Evolutionary conservation across 1,284 basidiomycete species (phyloP), one percentile per base, ranked within the genome.

Genomic region (Erythrobasidium hasegawianum): DNA sequence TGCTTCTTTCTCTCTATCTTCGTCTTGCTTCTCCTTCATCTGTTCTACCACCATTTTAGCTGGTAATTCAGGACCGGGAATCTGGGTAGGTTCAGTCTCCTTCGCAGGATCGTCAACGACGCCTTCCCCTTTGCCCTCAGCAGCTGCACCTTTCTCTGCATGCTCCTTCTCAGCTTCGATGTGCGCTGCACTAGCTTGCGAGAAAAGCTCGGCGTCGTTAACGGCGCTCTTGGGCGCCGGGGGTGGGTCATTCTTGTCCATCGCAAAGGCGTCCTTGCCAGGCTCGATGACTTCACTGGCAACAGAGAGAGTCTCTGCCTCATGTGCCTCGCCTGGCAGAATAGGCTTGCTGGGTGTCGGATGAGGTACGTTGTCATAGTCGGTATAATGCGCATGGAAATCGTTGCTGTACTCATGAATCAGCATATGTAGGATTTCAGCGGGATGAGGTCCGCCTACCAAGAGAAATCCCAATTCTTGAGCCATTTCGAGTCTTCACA

Each of bases 381-480:
- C 62, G 2, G 62, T 52, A 27, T 65, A 65, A 43, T 65, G 27
- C 11, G 38, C 26, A 52, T 65, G 62, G 62, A 65, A 65, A 22
- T 65, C 66, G 33, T 62, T 62, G 38, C 60, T 47, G 43, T 47
- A 24, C 4, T 13, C n/a, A 14, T 10, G 43, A 26, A 26, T 47
- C 43, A 47, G 43, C 43, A 18, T 41, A 47, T 24, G 43, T 16
- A 5, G 5, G 22, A 59, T 8, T 4, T n/a, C 40, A 45, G 29
- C 10, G 10, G 14, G 13, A 22, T 49, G 13, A 18, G 16, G 20
- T 22, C n/a, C 13, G 57, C 39, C 67, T 74, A 88, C 86, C 94
- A 97, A 64, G 86, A 85, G 76, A 98, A 97, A 78, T 99, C 96
- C 95, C 96, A 98, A 1, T 85, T 87, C 79, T 87, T 89, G 61